Evolutionary conservation across 2,329 filamentous ascomycete species (phyloP).

Genomic region (Hypoxylon sp.): DNA sequence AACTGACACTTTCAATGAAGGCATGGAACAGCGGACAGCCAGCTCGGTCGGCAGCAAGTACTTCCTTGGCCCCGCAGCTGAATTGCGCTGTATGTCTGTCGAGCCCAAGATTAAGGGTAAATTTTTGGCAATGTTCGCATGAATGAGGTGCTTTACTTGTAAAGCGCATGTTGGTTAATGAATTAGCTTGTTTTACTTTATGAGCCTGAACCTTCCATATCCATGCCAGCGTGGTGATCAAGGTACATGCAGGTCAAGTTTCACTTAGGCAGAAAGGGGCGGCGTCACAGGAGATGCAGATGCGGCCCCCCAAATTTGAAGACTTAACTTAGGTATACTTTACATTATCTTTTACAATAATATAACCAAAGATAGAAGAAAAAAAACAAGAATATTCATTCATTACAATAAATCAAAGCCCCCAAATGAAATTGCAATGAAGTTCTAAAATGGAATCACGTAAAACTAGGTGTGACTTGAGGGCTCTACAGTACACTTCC

Average conservation of each 20-base stretch:
- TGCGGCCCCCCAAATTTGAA: neutral
- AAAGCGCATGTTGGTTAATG: constrained; percentile 8
- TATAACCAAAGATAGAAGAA: no score
- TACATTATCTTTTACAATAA: no score
- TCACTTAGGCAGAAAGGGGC: neutral
- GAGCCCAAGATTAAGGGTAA: constrained; percentile 19
- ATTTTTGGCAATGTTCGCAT: constrained; percentile 21
- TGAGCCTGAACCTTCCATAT: no score
- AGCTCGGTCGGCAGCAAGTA: constrained; percentile 21
- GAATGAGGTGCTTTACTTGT: constrained; percentile 26
- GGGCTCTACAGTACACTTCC: neutral
- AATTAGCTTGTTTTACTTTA: neutral
- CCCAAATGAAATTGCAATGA: neutral
- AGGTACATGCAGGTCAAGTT: neutral
- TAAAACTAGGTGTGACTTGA: neutral
- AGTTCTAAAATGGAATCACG: no score
- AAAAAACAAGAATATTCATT: neutral
- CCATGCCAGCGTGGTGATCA: neutral
- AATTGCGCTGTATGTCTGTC: neutral
- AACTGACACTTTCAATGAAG: constrained; percentile 7
- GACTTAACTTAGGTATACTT: neutral
- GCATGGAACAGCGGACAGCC: constrained; percentile 28
- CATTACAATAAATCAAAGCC: neutral
- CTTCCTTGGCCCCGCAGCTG: constrained; percentile 18
- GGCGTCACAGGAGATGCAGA: neutral